Evolutionary conservation across 1,284 basidiomycete species (phyloP), one percentile per base, ranked within the genome.

Genomic region (Stereum hirsutum): DNA sequence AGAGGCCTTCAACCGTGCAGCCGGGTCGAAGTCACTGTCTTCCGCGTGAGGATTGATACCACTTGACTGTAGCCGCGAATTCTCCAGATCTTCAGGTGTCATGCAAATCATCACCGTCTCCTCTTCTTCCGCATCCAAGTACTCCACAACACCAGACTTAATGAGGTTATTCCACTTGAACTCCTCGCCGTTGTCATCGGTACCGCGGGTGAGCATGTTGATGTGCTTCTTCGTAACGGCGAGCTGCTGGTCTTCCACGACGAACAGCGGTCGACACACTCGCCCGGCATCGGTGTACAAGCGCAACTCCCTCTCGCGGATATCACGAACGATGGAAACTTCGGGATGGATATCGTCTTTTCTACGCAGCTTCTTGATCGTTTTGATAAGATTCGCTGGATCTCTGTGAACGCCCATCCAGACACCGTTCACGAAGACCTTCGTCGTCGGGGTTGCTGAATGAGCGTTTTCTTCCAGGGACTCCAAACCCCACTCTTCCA

Each of bases 371-470:
- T 89, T 86, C 61, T 94, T 87, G 58, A 99, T 79, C 19, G 94
- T 97, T 58, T 87, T 86, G 50, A 98, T 90, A 42, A 99, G 72
- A 54, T 90, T 88, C 38, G 84, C 84, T 14, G 95, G 90, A 54
- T 98, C 89, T 46, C 93, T 88, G 65, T 98, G 94, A n/a, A 98
- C 91, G 52, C 96, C 96, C 77, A 97, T 92, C 96, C 96, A 99
- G 8, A 98, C 93, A 58, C 96, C 96, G 56, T 99, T 99, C 50
- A 99, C 91, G 63, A 99, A 99, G 30, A 99, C 91, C 66, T 99
- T 99, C 27, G 95, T 98, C 46, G 84, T 89, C 11, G 81, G 81
- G 12, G 76, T 79, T 15, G 83, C 72, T 14, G 89, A 89, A 57
- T 88, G 81, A 0, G 85, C 82, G 56, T 91, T 94, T 62, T 96